phyloP scores from a whole-genome alignment of 2,329 filamentous ascomycete species.

The Colletotrichum gigasporum region DNA sequence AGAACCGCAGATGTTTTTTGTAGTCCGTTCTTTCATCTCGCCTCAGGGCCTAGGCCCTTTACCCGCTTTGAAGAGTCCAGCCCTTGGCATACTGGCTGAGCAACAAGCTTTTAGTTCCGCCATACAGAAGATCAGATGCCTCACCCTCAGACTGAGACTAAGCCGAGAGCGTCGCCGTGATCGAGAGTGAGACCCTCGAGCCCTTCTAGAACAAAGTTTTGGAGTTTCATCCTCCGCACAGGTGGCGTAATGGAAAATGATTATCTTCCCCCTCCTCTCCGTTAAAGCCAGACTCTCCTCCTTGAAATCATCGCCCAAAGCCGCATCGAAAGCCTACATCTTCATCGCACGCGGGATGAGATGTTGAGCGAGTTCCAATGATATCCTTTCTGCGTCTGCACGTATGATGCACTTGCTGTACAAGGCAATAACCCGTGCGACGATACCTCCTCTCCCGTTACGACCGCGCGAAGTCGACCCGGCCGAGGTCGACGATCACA shows the following conservation, averaged over 20 bases:
- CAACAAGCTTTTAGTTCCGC: background rate
- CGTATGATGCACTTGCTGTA: constrained; percentile 19
- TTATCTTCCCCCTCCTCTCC: background rate
- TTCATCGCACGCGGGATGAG: background rate
- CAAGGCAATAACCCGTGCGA: constrained; percentile 6
- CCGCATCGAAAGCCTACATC: background rate
- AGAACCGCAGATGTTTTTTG: no score
- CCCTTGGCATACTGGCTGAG: no score
- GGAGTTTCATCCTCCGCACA: background rate
- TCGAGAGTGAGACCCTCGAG: background rate
- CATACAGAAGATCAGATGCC: constrained; percentile 8
- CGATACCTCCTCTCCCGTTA: constrained; percentile 8
- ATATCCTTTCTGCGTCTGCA: background rate
- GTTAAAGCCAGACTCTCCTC: no score
- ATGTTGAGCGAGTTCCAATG: background rate
- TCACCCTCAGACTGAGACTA: background rate
- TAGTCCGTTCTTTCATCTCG: no score
- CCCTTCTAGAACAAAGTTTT: constrained; percentile 15
- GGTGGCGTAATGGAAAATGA: no score
- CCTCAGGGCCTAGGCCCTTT: no score
- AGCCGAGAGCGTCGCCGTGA: background rate
- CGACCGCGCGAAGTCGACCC: background rate
- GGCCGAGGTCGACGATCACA: background rate
- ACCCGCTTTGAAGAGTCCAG: no score
- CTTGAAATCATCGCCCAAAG: no score